Evolutionary conservation across 805 yeast species (phyloP).

Genomic region (Kazachstania africana): DNA sequence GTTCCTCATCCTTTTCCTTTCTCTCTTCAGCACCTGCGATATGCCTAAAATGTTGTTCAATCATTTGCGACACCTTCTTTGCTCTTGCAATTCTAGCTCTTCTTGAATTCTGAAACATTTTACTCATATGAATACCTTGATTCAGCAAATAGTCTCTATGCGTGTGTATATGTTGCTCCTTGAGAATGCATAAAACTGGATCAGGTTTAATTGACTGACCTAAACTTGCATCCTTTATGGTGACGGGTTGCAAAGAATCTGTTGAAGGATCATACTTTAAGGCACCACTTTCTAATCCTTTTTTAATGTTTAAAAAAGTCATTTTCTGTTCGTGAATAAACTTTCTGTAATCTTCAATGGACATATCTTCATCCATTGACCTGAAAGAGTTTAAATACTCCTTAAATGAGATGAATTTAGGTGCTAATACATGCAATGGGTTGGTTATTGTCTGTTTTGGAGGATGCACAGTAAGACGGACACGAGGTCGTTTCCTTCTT

Average conservation of each 20-base stretch:
- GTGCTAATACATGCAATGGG: constrained; percentile 44
- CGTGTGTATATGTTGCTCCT: constrained; percentile 32
- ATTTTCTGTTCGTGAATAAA: constrained; percentile 42
- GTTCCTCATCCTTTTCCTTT: constrained; percentile 62
- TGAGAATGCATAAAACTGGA: constrained; percentile 30
- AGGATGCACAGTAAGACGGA: constrained; percentile 25
- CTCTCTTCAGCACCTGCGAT: constrained; percentile 83
- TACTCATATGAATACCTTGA: constrained; percentile 66
- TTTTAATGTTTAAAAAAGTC: constrained; percentile 33
- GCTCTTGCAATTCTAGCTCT: constrained; percentile 55
- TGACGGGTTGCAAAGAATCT: constrained; percentile 30
- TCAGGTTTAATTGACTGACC: constrained; percentile 35
- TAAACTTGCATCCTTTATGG: constrained; percentile 31
- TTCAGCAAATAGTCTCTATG: constrained; percentile 63
- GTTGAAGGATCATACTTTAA: constrained; percentile 33
- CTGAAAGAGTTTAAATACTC: constrained; percentile 44
- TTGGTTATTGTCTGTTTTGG: constrained; percentile 44
- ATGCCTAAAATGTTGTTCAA: constrained; percentile 79
- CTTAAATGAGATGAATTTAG: constrained; percentile 32
- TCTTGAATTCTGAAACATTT: constrained; percentile 53
- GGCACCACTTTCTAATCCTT: constrained; percentile 35
- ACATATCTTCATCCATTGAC: constrained; percentile 49
- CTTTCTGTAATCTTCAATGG: constrained; percentile 47
- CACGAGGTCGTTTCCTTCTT: constrained; percentile 10
- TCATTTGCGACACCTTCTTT: constrained; percentile 63